Conservation (phyloP, 345 rosid species). For the Eucalyptus curtisii region DNA sequence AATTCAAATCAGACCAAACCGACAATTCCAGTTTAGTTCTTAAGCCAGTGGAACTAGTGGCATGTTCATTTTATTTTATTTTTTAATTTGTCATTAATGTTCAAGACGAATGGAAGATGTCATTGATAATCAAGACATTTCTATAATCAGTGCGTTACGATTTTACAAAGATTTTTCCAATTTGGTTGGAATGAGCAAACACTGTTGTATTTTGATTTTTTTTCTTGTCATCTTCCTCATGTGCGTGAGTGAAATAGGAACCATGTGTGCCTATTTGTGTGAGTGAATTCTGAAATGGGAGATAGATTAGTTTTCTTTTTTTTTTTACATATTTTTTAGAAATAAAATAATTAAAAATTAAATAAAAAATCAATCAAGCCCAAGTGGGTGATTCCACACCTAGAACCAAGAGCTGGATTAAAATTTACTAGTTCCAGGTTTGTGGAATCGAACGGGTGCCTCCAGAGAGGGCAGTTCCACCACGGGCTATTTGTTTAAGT, state of each 20-base stretch:
- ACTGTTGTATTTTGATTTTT: background rate
- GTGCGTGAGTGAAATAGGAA: background rate
- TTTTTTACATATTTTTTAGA: too few species aligned
- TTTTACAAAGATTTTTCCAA: too few species aligned
- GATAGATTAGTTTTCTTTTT: background rate
- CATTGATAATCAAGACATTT: background rate
- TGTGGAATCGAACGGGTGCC: background rate
- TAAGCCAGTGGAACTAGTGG: background rate
- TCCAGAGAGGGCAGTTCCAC: background rate
- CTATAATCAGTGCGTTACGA: background rate
- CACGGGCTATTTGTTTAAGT: background rate
- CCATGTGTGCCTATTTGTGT: too few species aligned
- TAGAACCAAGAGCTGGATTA: too few species aligned
- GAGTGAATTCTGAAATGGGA: background rate
- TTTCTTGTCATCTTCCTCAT: too few species aligned
- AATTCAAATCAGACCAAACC: too few species aligned
- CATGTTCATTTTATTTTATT: too few species aligned
- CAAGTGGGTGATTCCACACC: background rate
- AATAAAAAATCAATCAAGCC: too few species aligned
- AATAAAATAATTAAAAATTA: too few species aligned
- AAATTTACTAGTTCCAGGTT: too few species aligned
- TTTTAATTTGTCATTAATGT: background rate
- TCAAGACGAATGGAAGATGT: background rate
- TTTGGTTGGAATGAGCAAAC: background rate
- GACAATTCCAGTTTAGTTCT: fast-evolving